Base-by-base conservation (phyloP, 2,329 filamentous ascomycete genomes). In the Blumeria hordei region DNA sequence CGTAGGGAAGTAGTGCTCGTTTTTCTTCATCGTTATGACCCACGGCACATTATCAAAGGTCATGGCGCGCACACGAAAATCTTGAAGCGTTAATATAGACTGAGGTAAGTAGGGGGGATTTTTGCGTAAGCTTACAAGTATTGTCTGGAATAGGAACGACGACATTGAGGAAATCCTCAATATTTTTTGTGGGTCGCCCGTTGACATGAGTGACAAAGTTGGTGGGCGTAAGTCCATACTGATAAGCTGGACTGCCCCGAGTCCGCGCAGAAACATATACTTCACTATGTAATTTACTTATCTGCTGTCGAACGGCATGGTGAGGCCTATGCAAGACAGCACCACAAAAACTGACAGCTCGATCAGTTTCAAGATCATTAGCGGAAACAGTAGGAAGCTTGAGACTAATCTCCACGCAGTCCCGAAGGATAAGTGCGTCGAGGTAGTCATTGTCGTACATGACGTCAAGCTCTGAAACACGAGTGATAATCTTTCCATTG, bases 1-100 rank as follows among this genome's bases (percentile, higher is more conserved):
- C 0, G 78, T 83, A 0, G 80, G 80, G 68, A 83, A 84, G 67
- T 98, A 98, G 69, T 98, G 92, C 66, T 98, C 90, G 62, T 95
- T 95, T 77, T 96, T 96, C 80, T 98, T 98, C 85, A 98, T 94
- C 8, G 92, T 98, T 41, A 93, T 86, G n/a, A 98, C 88, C 88
- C 92, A 98, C 3, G 90, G 90, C 9, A 98, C 88, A 64, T 93
- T 94, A 67, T 98, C 92, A 64, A 98, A 98, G 0, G 92, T 96
- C 67, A 96, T 87, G n/a, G 92, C 87, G 67, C 90, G 88, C 54
- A 98, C 74, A 16, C 92, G 81, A 79, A 98, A 98, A 69, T 98
- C 80, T 83, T 56, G 34, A 12, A 34, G 36, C 56, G 55, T 59
- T 49, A 61, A 58, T 41, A 55, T 18, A 55, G 32, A 18, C 16